Evolutionary conservation across 805 yeast species (phyloP).

Genomic region (Hanseniaspora vineae): DNA sequence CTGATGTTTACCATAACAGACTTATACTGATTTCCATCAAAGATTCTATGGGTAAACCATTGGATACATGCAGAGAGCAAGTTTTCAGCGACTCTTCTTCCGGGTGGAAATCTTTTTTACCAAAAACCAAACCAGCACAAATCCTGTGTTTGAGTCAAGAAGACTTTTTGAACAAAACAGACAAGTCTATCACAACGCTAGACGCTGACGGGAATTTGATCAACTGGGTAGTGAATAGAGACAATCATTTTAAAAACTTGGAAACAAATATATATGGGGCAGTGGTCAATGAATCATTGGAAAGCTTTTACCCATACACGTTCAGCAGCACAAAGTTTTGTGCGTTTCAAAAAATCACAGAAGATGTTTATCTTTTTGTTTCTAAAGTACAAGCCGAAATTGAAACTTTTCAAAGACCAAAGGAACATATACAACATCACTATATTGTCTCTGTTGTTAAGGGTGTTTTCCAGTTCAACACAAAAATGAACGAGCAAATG

Average conservation of each 20-base stretch:
- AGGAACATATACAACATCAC: not conserved
- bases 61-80: slow-evolving; percentile 15
- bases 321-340: slow-evolving; percentile 38
- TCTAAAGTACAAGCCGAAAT: not conserved
- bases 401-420: not conserved
- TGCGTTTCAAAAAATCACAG: slow-evolving; percentile 43
- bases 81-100: slow-evolving; percentile 9
- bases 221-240: not conserved
- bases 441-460: not conserved
- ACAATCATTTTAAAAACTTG: slow-evolving; percentile 15
- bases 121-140: not conserved
- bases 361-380: slow-evolving; percentile 15
- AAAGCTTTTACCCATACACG: slow-evolving; percentile 40
- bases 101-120: not conserved
- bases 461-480: slow-evolving; percentile 19
- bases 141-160: not conserved
- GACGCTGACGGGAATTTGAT: not conserved
- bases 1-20: slow-evolving; percentile 19
- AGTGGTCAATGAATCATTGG: slow-evolving; percentile 27
- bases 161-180: slow-evolving; percentile 12
- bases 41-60: slow-evolving; percentile 56
- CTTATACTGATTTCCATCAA: slow-evolving; percentile 48
- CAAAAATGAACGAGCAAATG: slow-evolving; percentile 31
- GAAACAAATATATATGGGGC: slow-evolving; percentile 25
- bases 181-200: slow-evolving; percentile 12